Conservation (phyloP, 2,329 filamentous ascomycete species). For the Myriosclerotinia curreyana region DNA sequence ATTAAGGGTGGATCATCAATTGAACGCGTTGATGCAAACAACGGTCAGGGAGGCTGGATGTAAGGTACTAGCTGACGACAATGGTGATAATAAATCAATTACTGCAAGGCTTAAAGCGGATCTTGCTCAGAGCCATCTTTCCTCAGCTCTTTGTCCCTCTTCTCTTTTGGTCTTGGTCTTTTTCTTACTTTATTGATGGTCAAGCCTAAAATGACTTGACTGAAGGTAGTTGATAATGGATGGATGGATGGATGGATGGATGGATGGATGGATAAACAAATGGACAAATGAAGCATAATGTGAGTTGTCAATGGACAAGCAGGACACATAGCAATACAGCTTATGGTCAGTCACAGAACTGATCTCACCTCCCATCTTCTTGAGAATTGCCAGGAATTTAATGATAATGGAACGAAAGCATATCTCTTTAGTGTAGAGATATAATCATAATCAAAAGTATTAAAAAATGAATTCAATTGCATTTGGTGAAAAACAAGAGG, state of each 20-base stretch:
- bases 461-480: not conserved
- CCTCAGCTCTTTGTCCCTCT: too few relatives aligned
- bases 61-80: not conserved
- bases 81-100: not conserved
- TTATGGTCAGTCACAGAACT: not conserved
- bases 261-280: not conserved
- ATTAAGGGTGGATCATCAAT: not conserved
- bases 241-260: constrained; percentile 41
- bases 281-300: not conserved
- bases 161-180: not conserved
- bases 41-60: not conserved
- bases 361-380: not conserved
- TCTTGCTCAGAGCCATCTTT: not conserved
- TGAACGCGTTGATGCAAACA: not conserved
- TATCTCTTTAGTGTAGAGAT: not conserved
- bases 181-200: too few relatives aligned
- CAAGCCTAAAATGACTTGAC: too few relatives aligned
- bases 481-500: not conserved
- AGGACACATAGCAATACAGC: not conserved
- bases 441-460: not conserved
- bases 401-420: not conserved
- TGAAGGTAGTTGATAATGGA: not conserved
- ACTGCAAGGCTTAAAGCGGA: not conserved
- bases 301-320: not conserved
- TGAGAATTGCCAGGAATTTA: not conserved